Evolutionary conservation across 2,329 filamentous ascomycete genomes (phyloP).

Genomic region (Apiospora rasikravindrae): DNA sequence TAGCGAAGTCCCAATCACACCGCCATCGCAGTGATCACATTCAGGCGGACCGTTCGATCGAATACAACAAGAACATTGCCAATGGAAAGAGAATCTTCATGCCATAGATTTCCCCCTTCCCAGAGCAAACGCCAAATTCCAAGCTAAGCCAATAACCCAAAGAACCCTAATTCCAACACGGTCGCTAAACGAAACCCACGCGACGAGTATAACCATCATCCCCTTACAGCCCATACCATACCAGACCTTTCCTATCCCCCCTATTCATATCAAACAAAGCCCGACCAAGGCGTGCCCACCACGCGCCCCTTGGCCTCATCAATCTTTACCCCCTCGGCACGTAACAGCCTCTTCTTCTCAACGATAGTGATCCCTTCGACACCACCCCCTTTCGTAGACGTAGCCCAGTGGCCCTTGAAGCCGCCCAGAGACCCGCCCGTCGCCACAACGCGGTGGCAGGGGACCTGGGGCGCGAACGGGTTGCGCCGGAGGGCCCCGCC

Average conservation of each 20-base stretch:
- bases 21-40: neutral
- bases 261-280: neutral
- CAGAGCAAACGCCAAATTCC: neutral
- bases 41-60: neutral
- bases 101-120: neutral
- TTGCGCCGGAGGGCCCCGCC: slow-evolving; percentile 68
- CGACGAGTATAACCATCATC: neutral
- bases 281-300: slow-evolving; percentile 58
- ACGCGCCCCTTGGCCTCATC: slow-evolving; percentile 62
- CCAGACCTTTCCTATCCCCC: neutral
- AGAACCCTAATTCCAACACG: neutral
- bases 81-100: neutral
- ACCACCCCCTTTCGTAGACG: slow-evolving; percentile 58
- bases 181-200: neutral
- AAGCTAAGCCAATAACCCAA: neutral
- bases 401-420: slow-evolving; percentile 70
- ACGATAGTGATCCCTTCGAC: slow-evolving; percentile 63
- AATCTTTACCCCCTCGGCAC: slow-evolving; percentile 68
- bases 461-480: slow-evolving; percentile 76
- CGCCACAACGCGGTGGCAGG: slow-evolving; percentile 82
- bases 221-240: neutral
- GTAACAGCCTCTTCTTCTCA: slow-evolving; percentile 67
- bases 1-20: too few relatives aligned
- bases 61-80: neutral
- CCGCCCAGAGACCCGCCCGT: slow-evolving; percentile 74